A percentile compares a stretch with the other conserved stretches of the same genome.
phyloP scores from a whole-genome alignment of 192 early-diverging fungal species.

The Umbelopsis ramanniana region DNA sequence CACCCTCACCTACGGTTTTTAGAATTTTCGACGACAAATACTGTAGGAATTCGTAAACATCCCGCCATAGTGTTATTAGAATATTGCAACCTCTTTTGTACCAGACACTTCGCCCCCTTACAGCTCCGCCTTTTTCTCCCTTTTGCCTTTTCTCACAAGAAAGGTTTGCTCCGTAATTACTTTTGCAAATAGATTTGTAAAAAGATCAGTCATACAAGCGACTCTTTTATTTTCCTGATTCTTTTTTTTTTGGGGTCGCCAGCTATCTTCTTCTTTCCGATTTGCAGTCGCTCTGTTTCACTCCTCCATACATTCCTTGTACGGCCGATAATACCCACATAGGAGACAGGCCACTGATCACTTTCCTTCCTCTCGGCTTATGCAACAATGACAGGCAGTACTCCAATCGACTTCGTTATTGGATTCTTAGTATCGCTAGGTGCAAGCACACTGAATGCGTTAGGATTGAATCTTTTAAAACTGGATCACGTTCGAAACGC shows the following conservation, averaged over 20 bases:
- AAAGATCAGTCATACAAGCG: too few relatives aligned
- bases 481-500: conserved; percentile 60
- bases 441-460: conserved; percentile 55
- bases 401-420: conserved; percentile 42
- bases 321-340: neutral
- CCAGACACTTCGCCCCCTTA: neutral
- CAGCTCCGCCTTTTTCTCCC: conserved; percentile 12
- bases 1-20: too few relatives aligned
- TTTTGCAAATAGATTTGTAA: neutral
- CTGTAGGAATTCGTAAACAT: too few relatives aligned
- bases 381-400: conserved; percentile 25
- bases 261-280: neutral
- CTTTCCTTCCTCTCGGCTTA: neutral
- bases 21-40: too few relatives aligned
- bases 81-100: neutral
- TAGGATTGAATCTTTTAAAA: conserved; percentile 60
- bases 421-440: conserved; percentile 49
- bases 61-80: neutral
- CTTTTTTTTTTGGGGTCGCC: neutral
- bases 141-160: neutral
- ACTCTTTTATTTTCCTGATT: too few relatives aligned
- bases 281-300: neutral
- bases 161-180: neutral
- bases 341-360: neutral
- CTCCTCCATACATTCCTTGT: conserved; percentile 5